Percentiles rank a stretch among this genome's conserved stretches.
phyloP scores from a whole-genome alignment of 345 rosid genomes.

The Boechera stricta region DNA sequence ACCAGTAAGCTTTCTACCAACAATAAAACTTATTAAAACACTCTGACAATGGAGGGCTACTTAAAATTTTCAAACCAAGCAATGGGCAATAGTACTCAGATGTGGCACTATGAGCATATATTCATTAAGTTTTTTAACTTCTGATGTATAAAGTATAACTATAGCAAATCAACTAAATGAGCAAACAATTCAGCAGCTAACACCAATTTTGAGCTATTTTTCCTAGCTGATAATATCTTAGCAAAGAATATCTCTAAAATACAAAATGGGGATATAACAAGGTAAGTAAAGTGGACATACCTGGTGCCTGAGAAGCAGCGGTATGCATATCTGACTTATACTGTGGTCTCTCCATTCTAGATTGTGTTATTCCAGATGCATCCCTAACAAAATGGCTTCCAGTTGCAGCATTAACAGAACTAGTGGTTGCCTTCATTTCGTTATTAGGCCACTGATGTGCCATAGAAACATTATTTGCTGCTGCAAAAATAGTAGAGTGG shows the following conservation, averaged over 20 bases:
- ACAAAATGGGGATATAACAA: not conserved
- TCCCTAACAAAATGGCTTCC: constrained; percentile 57
- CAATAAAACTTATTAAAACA: not conserved
- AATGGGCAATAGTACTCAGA: not conserved
- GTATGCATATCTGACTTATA: constrained; percentile 48
- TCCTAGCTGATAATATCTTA: not conserved
- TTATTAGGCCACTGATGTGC: constrained; percentile 54
- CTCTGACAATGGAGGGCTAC: not conserved
- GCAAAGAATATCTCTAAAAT: not conserved
- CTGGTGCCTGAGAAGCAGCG: constrained; percentile 58
- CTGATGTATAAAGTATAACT: not conserved
- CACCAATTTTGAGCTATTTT: not conserved
- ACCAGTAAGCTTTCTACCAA: not conserved
- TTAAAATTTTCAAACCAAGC: not conserved
- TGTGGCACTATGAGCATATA: constrained; percentile 9
- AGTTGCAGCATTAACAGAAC: constrained; percentile 50
- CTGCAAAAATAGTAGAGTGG: constrained; percentile 43
- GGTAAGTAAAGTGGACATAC: constrained; percentile 41
- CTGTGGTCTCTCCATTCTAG: constrained; percentile 61
- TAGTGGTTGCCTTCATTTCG: constrained; percentile 52
- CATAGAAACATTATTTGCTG: constrained; percentile 44
- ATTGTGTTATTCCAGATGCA: constrained; percentile 47
- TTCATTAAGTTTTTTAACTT: not conserved
- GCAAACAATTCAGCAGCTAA: not conserved
- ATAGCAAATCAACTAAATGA: constrained; percentile 12